Conservation (phyloP, 257 asterid species). For the Salvia rosmarinus region DNA sequence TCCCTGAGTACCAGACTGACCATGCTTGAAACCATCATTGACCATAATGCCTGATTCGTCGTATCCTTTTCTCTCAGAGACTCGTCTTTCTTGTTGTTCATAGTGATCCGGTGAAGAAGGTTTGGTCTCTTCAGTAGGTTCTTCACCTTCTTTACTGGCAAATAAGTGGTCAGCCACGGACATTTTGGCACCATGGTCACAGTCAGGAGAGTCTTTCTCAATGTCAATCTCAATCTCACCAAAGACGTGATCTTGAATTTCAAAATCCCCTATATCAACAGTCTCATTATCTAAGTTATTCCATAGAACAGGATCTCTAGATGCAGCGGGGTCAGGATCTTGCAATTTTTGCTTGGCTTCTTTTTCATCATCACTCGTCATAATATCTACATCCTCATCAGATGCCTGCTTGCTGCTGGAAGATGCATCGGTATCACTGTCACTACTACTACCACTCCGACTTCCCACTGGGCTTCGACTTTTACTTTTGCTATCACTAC, state of each 20-base stretch:
- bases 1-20: conserved; percentile 46
- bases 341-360: conserved; percentile 54
- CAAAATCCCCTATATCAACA: conserved; percentile 53
- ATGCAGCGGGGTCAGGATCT: conserved; percentile 49
- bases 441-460: conserved; percentile 79
- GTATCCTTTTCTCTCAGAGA: conserved; percentile 29
- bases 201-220: conserved; percentile 62
- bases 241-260: conserved; percentile 50
- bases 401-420: conserved; percentile 87
- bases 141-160: conserved; percentile 56
- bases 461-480: conserved; percentile 77
- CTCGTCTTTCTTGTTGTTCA: conserved; percentile 46
- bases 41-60: conserved; percentile 47
- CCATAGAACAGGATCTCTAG: conserved; percentile 52
- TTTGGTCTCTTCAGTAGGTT: conserved; percentile 45
- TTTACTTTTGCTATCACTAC: conserved; percentile 68
- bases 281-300: conserved; percentile 51
- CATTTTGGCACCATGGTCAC: conserved; percentile 47
- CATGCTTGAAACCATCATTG: conserved; percentile 46
- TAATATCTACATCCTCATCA: conserved; percentile 91
- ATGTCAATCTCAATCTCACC: conserved; percentile 70
- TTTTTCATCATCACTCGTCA: conserved; percentile 70
- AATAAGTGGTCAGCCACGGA: conserved; percentile 40
- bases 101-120: conserved; percentile 44
- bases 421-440: conserved; percentile 83